Base-by-base conservation (phyloP, 1,139 yeast genomes). In the Geotrichum fermentans region DNA sequence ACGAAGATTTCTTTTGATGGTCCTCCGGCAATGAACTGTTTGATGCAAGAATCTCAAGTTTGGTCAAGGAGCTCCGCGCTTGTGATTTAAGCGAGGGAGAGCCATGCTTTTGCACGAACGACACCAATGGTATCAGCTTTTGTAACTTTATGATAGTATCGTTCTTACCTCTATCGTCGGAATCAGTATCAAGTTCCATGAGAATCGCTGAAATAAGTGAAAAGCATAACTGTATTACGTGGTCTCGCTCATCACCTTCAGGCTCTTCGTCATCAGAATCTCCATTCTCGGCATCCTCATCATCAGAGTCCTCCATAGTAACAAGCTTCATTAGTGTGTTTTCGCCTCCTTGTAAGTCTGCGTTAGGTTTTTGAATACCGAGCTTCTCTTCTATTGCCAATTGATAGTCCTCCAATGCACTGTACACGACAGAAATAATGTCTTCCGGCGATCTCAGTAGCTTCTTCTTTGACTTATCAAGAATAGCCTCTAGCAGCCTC, bases 381-480 rank as follows among this genome's bases (percentile, higher is more conserved):
- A 35, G 49, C 21, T 43, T 18, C 21, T 35, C 17, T 37, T 26
- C 32, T 16, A 18, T 41, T 10, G 45, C 40, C 17, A 50, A 33
- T 10, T 54, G 57, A 43, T 59, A 62, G 18, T 60, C 63, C 13
- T 57, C 59, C 36, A 82, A 61, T 41, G 83, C 69, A 32, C 75
- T 77, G 30, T 75, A 67, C 0, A 84, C 76, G 22, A 86, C 73
- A 16, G 68, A 69, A 24, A 86, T 67, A 53, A 83, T 73, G 48
- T 81, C 86, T 4, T 64, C 63, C 0, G 94, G 84, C 2, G 83
- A 78, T 33, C 75, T 76, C 10, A 87, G 75, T 34, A 90, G 65
- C 40, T 73, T 74, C 8, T 80, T 78, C 53, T 78, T 82, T 57
- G 83, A 83, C 26, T 72, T 72, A 14, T 74, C 75, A n/a, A 82